Evolutionary conservation across 805 yeast genomes (phyloP), one percentile per base, ranked within the genome.

Genomic region (Candida patagonica): DNA sequence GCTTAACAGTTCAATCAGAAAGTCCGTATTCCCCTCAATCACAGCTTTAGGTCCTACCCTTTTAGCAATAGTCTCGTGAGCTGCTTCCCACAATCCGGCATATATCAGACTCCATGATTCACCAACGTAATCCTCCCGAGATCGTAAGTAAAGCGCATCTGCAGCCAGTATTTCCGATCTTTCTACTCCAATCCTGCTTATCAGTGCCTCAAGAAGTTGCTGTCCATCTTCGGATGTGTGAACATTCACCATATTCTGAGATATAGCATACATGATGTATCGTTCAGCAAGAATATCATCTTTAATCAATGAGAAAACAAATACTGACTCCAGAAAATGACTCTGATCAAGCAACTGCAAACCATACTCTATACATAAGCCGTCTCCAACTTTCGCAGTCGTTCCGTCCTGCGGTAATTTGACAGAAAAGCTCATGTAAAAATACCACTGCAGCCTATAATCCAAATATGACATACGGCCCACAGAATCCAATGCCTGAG

Each of bases 1-100:
- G 17, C 26, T 13, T 8, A 65, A 41, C 7, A 60, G 34, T 5
- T 42, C 49, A 15, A 34, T 38, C 9, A 62, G 41, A 10, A 38
- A 39, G 15, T 32, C 46, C 5, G 49, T 37, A 10, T 56, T 60
- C 41, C 71, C 69, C n/a, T 71, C 65, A 12, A 78, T 70, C 1
- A 88, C 73, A 2, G 79, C 71, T 10, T 60, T 56, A 6, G 97
- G 97, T 0, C 89, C 97, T 23, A 86, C 80, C 2, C 66, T 56
- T 1, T 62, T 53, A 6, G 78, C 50, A 3, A 84, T 59, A 1
- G 74, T 61, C 2, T 60, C 54, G 51, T 84, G 92, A 0, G 95
- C 95, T 29, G 73, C 76, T 0, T 60, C 65, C 63, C 73, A 73
- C 37, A 70, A 56, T 8, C 63, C 66, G 0, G 95, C 95, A 9